Evolutionary conservation across 2,329 filamentous ascomycete species (phyloP).

Genomic region (Trichophyton mentagrophytes): DNA sequence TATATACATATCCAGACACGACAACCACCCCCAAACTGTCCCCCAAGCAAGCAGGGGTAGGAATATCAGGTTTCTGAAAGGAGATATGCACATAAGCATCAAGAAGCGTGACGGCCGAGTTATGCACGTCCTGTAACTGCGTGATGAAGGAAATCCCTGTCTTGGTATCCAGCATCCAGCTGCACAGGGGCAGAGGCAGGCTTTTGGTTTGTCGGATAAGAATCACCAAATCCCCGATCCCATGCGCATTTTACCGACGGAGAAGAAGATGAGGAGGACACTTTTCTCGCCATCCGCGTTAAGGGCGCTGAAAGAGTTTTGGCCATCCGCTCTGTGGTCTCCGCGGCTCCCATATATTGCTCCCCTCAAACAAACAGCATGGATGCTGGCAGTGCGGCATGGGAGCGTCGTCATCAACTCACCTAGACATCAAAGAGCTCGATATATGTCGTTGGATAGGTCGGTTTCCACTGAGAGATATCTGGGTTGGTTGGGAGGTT

Average conservation of each 20-base stretch:
- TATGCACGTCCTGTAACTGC: not conserved
- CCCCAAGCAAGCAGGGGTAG: not conserved
- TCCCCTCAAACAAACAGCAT: not conserved
- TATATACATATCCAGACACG: not conserved
- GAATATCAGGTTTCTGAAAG: not conserved
- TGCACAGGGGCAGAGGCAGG: not conserved
- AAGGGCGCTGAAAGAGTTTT: not conserved
- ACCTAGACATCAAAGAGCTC: not conserved
- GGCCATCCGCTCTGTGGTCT: not conserved
- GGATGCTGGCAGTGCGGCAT: not conserved
- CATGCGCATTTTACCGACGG: constrained; percentile 1
- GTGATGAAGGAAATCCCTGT: not conserved
- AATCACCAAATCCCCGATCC: not conserved
- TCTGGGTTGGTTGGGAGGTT: too few relatives aligned
- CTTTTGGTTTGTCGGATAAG: not conserved
- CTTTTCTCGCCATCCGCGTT: not conserved
- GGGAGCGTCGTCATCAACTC: not conserved
- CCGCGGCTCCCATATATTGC: not conserved
- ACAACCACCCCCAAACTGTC: not conserved
- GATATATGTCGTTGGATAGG: too few relatives aligned
- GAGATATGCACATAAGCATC: not conserved
- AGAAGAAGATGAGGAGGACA: not conserved
- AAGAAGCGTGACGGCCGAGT: not conserved
- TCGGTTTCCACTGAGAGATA: too few relatives aligned
- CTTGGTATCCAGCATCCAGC: too few relatives aligned